phyloP scores from a whole-genome alignment of 495 filamentous ascomycete species.

The Emericellopsis terricola region DNA sequence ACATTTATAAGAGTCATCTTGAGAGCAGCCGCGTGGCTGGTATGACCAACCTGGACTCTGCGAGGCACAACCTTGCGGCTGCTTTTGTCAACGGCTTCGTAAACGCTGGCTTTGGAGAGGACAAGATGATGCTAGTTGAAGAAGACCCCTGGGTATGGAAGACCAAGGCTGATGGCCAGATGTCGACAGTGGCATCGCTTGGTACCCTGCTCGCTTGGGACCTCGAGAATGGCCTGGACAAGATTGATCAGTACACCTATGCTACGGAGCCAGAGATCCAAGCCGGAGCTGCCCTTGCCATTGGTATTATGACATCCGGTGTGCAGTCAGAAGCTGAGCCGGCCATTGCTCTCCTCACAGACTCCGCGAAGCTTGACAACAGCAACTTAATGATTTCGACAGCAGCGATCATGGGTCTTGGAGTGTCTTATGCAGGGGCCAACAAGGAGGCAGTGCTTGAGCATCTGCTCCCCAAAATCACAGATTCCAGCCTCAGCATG shows the following conservation, averaged over 20 bases:
- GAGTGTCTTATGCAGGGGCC: constrained; percentile 81
- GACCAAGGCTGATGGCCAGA: constrained; percentile 94
- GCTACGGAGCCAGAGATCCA: constrained; percentile 67
- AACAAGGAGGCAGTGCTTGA: constrained; percentile 72
- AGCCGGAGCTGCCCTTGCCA: constrained; percentile 76
- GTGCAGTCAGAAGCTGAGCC: constrained; percentile 76
- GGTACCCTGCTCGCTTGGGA: constrained; percentile 86
- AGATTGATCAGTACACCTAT: constrained; percentile 86
- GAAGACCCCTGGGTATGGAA: constrained; percentile 96
- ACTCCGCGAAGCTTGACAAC: constrained; percentile 53
- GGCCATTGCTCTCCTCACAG: constrained; percentile 67
- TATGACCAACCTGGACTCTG: constrained; percentile 85
- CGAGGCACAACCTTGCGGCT: constrained; percentile 85
- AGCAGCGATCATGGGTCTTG: constrained; percentile 86
- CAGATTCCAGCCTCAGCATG: constrained; percentile 69
- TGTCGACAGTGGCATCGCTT: constrained; percentile 84
- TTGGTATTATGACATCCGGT: constrained; percentile 85
- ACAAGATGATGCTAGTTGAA: constrained; percentile 91
- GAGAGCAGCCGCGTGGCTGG: constrained; percentile 86
- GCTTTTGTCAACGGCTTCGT: constrained; percentile 94
- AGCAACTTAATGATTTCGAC: constrained; percentile 61
- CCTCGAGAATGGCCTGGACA: constrained; percentile 70
- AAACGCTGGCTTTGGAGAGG: constrained; percentile 86
- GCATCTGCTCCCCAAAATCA: constrained; percentile 67
- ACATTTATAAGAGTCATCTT: constrained; percentile 98